A percentile compares a stretch with the other conserved stretches of the same genome.
phyloP scores from a whole-genome alignment of 2,329 filamentous ascomycete genomes.

The Purpureocillium lavendulum region DNA sequence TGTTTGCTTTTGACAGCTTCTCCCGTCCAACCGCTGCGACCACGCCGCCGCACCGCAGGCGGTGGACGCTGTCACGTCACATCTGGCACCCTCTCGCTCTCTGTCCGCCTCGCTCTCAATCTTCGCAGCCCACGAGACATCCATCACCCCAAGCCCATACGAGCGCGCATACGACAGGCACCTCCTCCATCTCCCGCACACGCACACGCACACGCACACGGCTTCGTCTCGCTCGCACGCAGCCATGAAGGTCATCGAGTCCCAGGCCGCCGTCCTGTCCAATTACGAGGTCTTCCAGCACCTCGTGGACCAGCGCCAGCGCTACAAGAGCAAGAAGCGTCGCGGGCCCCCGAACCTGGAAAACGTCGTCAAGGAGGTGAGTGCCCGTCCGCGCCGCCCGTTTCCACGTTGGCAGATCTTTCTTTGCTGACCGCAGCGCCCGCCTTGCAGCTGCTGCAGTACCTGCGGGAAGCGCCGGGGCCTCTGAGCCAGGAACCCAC shows the following conservation, averaged over 20 bases:
- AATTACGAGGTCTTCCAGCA: conserved; percentile 68
- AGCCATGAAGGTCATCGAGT: conserved; percentile 61
- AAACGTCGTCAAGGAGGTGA: conserved; percentile 57
- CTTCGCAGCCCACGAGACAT: too few species aligned
- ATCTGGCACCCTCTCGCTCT: too few species aligned
- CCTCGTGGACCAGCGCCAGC: conserved; percentile 45
- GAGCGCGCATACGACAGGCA: too few species aligned
- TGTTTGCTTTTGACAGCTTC: neutral
- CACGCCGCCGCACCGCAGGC: too few species aligned
- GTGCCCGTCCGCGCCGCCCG: conserved; percentile 6
- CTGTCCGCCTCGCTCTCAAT: too few species aligned
- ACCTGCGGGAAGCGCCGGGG: conserved; percentile 45
- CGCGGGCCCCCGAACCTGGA: conserved; percentile 50
- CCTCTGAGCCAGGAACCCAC: conserved; percentile 47
- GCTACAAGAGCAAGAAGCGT: conserved; percentile 41
- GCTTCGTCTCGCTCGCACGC: too few species aligned
- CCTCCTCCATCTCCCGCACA: too few species aligned
- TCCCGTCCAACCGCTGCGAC: too few species aligned
- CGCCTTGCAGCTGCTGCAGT: conserved; percentile 45
- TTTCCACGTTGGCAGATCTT: conserved; percentile 32
- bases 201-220: too few species aligned
- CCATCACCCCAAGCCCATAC: too few species aligned
- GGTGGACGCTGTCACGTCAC: too few species aligned
- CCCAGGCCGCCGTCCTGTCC: conserved; percentile 60
- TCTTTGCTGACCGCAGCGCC: neutral